Evolutionary conservation across 2,329 filamentous ascomycete species (phyloP).

Genomic region (Trichoderma atroviride): DNA sequence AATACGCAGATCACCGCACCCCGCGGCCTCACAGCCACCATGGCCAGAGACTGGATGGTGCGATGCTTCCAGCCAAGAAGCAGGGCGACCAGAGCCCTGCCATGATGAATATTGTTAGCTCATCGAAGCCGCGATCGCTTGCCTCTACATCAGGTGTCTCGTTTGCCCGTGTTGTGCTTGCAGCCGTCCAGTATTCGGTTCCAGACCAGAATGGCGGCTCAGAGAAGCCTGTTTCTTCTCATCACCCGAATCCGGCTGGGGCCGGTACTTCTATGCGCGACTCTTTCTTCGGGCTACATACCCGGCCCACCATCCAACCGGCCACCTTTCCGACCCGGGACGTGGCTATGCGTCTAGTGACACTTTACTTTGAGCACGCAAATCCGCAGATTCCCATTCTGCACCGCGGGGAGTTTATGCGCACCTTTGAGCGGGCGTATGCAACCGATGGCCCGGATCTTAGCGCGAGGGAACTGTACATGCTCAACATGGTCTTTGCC

Average conservation of each 20-base stretch:
- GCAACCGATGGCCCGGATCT: conserved; percentile 65
- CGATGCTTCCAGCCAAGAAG: conserved; percentile 40
- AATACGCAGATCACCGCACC: conserved; percentile 34
- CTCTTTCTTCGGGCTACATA: conserved; percentile 95
- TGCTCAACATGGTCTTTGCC: conserved; percentile 95
- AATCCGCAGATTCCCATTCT: conserved; percentile 95
- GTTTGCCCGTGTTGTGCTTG: conserved; percentile 91
- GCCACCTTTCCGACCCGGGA: conserved; percentile 81
- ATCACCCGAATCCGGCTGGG: conserved; percentile 30
- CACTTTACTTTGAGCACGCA: conserved; percentile 91
- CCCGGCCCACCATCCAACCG: conserved; percentile 81
- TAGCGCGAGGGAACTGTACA: conserved; percentile 82
- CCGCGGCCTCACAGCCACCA: conserved; percentile 37
- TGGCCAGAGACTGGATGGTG: conserved; percentile 38
- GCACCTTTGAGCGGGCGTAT: conserved; percentile 83
- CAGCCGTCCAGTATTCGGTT: conserved; percentile 78
- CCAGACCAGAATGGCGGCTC: conserved; percentile 58
- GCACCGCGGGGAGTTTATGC: conserved; percentile 86
- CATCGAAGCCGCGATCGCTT: conserved; percentile 77
- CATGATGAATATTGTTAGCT: conserved; percentile 76
- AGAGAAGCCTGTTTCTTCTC: conserved; percentile 33
- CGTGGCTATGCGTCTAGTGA: conserved; percentile 71
- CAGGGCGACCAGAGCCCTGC: conserved; percentile 37
- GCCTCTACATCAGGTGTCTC: conserved; percentile 89
- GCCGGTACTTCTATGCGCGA: conserved; percentile 83